Percentiles rank a stretch among this genome's conserved stretches.
These are phyloP conservation scores for Opeltia flavorubescens DNA, from an alignment of 495 filamentous ascomycete genomes.

Conservation along the genomic window DNA sequence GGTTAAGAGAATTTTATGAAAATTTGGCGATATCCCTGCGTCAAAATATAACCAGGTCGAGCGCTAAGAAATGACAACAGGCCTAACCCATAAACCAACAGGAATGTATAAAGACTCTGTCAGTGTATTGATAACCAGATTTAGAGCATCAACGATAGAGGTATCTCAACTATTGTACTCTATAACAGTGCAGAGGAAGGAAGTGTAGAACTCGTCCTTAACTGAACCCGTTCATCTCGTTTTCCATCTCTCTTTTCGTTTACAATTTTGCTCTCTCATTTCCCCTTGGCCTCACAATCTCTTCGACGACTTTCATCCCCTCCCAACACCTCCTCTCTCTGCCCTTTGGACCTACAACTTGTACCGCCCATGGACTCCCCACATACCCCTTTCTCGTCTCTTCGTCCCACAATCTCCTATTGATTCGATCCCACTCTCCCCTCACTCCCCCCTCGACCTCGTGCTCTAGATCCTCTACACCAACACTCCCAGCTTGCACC, in stretches of 20 bases:
- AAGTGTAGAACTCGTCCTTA: too few relatives aligned
- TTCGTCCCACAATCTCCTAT: conserved; percentile 37
- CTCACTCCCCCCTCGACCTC: conserved; percentile 29
- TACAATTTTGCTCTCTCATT: background rate
- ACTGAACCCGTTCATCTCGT: too few relatives aligned
- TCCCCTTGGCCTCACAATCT: background rate
- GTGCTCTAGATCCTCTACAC: conserved; percentile 32
- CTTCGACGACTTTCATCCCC: background rate
- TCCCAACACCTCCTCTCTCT: background rate
- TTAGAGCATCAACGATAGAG: too few relatives aligned
- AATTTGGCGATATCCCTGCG: too few relatives aligned
- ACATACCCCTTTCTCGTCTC: background rate
- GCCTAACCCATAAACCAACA: too few relatives aligned
- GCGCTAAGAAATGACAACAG: too few relatives aligned
- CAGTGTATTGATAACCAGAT: too few relatives aligned
- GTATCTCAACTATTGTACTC: too few relatives aligned
- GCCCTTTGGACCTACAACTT: background rate
- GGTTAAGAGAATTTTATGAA: background rate
- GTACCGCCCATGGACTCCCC: background rate
- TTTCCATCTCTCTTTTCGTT: too few relatives aligned
- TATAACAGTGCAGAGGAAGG: too few relatives aligned
- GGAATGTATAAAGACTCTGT: too few relatives aligned
- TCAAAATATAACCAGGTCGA: too few relatives aligned
- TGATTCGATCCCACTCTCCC: conserved; percentile 47
- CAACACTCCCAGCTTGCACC: conserved; percentile 38